These are phyloP conservation scores for Kockiozyma suomiensis DNA, from an alignment of 805 yeast genomes.

Conservation along the genomic window DNA sequence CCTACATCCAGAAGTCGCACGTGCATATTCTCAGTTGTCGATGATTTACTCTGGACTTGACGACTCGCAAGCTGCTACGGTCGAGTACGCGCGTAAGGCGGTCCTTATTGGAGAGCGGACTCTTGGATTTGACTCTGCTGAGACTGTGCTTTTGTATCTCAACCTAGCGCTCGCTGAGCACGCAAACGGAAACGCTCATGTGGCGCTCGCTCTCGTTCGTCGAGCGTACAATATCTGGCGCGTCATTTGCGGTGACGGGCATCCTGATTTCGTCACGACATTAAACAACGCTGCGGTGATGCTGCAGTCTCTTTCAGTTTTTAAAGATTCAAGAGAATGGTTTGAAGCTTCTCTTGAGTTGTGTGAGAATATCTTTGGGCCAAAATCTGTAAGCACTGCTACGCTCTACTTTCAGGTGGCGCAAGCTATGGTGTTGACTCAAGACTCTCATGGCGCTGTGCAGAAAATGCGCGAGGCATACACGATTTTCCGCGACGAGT, in stretches of 20 bases:
- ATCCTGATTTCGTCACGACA: constrained; percentile 70
- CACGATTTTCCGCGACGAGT: constrained; percentile 55
- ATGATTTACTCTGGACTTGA: constrained; percentile 66
- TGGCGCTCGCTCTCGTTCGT: constrained; percentile 63
- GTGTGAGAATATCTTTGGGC: constrained; percentile 58
- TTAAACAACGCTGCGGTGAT: constrained; percentile 62
- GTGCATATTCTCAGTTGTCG: constrained; percentile 65
- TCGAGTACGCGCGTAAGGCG: constrained; percentile 66
- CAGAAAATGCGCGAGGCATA: constrained; percentile 60
- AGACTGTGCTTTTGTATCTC: constrained; percentile 68
- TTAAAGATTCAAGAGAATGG: constrained; percentile 54
- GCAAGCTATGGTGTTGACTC: constrained; percentile 56
- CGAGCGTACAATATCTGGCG: constrained; percentile 64
- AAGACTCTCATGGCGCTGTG: constrained; percentile 59
- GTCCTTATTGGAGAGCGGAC: constrained; percentile 76
- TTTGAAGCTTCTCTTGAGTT: constrained; percentile 57
- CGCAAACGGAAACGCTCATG: constrained; percentile 57
- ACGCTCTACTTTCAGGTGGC: constrained; percentile 69
- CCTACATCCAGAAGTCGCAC: constrained; percentile 77
- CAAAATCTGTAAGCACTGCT: constrained; percentile 62
- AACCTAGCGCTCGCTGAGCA: constrained; percentile 77
- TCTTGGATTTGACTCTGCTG: constrained; percentile 77
- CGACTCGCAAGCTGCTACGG: constrained; percentile 52
- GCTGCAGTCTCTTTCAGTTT: constrained; percentile 56
- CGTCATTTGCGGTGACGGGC: constrained; percentile 60